Percentiles rank a stretch among this genome's conserved stretches.
Evolutionary conservation across 768 basidiomycete genomes (phyloP).

Genomic region (Botryobasidium botryosum): DNA sequence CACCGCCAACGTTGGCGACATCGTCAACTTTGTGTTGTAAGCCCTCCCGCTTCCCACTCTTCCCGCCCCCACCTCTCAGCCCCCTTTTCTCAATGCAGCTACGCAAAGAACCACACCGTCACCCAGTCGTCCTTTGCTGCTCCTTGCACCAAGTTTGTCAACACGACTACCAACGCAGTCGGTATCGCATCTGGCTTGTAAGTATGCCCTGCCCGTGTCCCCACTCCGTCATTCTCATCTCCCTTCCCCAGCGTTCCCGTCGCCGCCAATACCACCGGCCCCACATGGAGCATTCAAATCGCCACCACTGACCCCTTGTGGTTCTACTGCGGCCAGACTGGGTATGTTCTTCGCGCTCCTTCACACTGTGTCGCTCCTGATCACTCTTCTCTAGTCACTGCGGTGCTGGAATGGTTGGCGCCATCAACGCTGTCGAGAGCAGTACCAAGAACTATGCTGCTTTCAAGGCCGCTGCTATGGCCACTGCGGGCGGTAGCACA

Average conservation of each 20-base stretch:
- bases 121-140: conserved; percentile 19
- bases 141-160: too few relatives aligned
- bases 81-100: neutral
- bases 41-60: conserved; percentile 14
- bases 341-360: too few relatives aligned
- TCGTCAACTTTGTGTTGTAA: conserved; percentile 33
- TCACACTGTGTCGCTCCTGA: too few relatives aligned
- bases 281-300: conserved; percentile 8
- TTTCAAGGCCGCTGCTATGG: conserved; percentile 10
- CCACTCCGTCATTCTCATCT: too few relatives aligned
- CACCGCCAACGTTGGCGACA: conserved; percentile 27
- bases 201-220: neutral
- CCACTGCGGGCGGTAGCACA: neutral
- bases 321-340: conserved; percentile 10
- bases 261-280: conserved; percentile 4
- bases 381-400: too few relatives aligned
- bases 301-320: conserved; percentile 9
- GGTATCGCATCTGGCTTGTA: conserved; percentile 9
- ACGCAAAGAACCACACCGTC: conserved; percentile 21
- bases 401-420: conserved; percentile 11
- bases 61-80: neutral
- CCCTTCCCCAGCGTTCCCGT: conserved; percentile 3
- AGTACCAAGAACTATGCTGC: conserved; percentile 11
- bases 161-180: too few relatives aligned
- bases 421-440: conserved; percentile 11